phyloP scores from a whole-genome alignment of 345 rosid genomes.

The Iberis pinnata region DNA sequence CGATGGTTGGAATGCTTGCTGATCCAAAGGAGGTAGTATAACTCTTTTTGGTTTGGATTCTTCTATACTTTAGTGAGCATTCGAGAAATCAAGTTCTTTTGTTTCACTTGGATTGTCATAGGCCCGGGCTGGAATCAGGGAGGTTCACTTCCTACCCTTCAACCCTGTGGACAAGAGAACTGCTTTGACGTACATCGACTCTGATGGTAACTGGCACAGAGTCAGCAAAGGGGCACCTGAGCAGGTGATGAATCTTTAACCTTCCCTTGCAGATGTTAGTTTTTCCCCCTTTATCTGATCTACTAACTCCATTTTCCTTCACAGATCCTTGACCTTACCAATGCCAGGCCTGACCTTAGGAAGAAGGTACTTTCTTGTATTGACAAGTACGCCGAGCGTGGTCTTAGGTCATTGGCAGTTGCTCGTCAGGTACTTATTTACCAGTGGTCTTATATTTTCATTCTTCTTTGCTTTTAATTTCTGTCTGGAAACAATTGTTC shows the following conservation, averaged over 20 bases:
- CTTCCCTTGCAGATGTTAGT: not conserved
- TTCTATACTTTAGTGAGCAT: not conserved
- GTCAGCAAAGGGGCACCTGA: constrained; percentile 62
- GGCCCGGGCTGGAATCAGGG: constrained; percentile 53
- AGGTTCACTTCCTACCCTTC: constrained; percentile 48
- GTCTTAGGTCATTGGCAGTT: constrained; percentile 81
- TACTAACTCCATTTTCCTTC: constrained; percentile 6
- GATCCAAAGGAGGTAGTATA: constrained; percentile 42
- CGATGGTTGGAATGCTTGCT: constrained; percentile 44
- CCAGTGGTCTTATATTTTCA: not conserved
- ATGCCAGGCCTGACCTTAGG: constrained; percentile 48
- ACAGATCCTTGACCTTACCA: constrained; percentile 41
- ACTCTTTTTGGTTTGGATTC: constrained; percentile 7
- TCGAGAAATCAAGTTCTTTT: constrained; percentile 8
- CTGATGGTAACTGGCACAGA: constrained; percentile 49
- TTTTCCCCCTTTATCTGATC: constrained; percentile 2
- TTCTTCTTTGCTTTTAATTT: not conserved
- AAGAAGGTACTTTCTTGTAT: constrained; percentile 56
- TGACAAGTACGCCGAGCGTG: constrained; percentile 80
- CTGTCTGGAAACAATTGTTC: constrained; percentile 1
- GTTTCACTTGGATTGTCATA: constrained; percentile 13
- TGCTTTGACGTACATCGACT: constrained; percentile 50
- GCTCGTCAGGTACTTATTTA: constrained; percentile 59
- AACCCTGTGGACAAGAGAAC: constrained; percentile 59
- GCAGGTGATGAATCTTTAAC: constrained; percentile 26